phyloP scores from a whole-genome alignment of 2,329 filamentous ascomycete species.

The Cryphonectria carpinicola region DNA sequence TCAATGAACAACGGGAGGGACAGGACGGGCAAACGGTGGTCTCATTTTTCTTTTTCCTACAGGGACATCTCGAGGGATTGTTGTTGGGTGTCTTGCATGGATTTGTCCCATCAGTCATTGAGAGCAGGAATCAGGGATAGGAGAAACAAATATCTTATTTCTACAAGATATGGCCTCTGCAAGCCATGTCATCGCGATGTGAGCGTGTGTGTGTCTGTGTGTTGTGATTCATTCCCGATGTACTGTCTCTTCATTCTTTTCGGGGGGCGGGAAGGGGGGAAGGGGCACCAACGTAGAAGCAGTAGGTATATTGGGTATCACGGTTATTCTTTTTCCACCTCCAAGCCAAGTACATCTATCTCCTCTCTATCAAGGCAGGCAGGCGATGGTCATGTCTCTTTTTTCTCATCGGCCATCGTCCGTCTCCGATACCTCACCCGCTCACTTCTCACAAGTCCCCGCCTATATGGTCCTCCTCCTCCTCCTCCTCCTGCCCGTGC shows the following conservation, averaged over 20 bases:
- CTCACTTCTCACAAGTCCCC: neutral
- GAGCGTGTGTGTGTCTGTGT: neutral
- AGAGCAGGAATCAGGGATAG: conserved; percentile 3
- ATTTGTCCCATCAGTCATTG: neutral
- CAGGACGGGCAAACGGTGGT: conserved; percentile 9
- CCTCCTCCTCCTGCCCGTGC: neutral
- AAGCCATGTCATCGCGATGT: neutral
- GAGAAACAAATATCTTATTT: conserved; percentile 15
- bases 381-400: no score
- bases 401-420: neutral
- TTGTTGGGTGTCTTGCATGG: conserved; percentile 6
- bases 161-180: neutral
- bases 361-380: neutral
- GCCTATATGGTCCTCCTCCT: neutral
- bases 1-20: neutral
- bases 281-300: neutral
- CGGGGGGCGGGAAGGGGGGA: no score
- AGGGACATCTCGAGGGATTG: conserved; percentile 17
- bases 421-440: neutral
- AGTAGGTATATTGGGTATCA: conserved; percentile 8
- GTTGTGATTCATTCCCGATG: neutral
- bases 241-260: neutral
- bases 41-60: conserved; percentile 8
- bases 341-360: neutral
- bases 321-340: neutral